phyloP scores from a whole-genome alignment of 2,329 filamentous ascomycete species.

The Juglanconis juglandina region DNA sequence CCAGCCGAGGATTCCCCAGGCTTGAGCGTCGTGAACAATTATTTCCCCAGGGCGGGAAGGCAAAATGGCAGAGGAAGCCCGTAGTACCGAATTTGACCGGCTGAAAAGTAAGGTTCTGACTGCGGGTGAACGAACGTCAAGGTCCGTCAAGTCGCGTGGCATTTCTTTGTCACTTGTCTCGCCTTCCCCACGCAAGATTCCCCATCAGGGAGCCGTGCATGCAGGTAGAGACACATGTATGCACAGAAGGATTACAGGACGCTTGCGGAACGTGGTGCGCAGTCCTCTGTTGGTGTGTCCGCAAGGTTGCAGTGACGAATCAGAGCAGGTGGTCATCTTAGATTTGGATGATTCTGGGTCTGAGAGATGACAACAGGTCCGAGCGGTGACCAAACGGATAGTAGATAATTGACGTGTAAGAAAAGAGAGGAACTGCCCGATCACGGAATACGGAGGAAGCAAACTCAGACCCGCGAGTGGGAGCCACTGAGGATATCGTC shows the following conservation, averaged over 20 bases:
- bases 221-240: neutral
- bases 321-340: neutral
- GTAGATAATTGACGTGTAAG: neutral
- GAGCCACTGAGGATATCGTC: neutral
- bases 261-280: neutral
- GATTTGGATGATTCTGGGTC: neutral
- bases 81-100: neutral
- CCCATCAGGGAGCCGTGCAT: slow-evolving; percentile 4
- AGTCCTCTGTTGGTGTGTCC: neutral
- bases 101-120: slow-evolving; percentile 2
- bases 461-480: neutral
- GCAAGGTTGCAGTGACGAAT: neutral
- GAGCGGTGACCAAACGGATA: neutral
- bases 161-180: slow-evolving; percentile 14
- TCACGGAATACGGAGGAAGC: neutral
- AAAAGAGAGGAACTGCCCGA: neutral
- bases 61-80: neutral
- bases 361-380: neutral
- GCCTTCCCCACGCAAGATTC: neutral
- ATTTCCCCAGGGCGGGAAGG: neutral
- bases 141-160: slow-evolving; percentile 15
- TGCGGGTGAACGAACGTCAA: neutral
- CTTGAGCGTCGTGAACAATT: neutral
- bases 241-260: neutral
- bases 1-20: neutral